phyloP scores from a whole-genome alignment of 2,329 filamentous ascomycete species.

The Arthroderma sp. region DNA sequence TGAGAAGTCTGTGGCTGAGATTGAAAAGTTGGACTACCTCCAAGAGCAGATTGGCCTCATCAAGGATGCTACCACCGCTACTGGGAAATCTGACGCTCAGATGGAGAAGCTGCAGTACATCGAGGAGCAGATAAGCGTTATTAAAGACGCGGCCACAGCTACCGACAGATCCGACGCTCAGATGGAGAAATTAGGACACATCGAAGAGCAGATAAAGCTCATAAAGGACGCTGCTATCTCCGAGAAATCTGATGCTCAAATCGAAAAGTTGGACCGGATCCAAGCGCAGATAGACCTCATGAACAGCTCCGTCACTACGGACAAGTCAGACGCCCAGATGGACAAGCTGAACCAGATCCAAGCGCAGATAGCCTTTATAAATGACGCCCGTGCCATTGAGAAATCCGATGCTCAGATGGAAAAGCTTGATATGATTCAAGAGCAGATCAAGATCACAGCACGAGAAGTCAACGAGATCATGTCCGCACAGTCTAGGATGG shows the following conservation, averaged over 20 bases:
- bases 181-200: constrained; percentile 62
- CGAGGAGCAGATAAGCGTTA: constrained; percentile 71
- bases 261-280: constrained; percentile 70
- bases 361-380: constrained; percentile 52
- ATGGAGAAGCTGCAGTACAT: constrained; percentile 79
- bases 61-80: constrained; percentile 37
- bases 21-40: constrained; percentile 76
- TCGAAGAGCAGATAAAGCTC: constrained; percentile 63
- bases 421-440: constrained; percentile 76
- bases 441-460: constrained; percentile 73
- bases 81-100: constrained; percentile 58
- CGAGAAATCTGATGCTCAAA: constrained; percentile 50
- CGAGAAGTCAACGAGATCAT: constrained; percentile 75
- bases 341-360: constrained; percentile 81
- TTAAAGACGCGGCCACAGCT: constrained; percentile 67
- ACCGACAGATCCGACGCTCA: constrained; percentile 68
- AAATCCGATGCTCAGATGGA: constrained; percentile 64
- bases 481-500: constrained; percentile 58
- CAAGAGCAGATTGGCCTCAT: constrained; percentile 34
- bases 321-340: constrained; percentile 60
- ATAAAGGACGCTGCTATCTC: constrained; percentile 42
- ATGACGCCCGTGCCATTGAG: constrained; percentile 43
- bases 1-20: constrained; percentile 56
- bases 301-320: constrained; percentile 41
- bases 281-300: constrained; percentile 54